Evolutionary conservation across 345 rosid species (phyloP).

Genomic region (Pelargonium nanum): DNA sequence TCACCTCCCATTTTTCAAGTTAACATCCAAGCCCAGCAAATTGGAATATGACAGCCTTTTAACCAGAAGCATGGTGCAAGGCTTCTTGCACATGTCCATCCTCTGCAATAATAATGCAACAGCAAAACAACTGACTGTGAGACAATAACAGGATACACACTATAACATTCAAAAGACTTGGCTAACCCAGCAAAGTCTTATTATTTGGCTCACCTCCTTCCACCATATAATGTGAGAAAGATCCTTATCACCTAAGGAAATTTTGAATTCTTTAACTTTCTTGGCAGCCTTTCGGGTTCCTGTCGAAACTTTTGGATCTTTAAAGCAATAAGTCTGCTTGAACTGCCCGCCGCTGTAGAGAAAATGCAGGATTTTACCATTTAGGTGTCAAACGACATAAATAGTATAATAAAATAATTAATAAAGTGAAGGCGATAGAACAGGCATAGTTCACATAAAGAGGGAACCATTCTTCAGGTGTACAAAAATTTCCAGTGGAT

Average conservation of each 20-base stretch:
- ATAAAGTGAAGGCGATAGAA: too few species aligned
- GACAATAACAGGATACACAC: background rate
- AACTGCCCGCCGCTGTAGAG: conserved; percentile 26
- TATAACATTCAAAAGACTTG: too few species aligned
- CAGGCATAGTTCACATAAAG: too few species aligned
- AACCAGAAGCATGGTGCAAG: conserved; percentile 60
- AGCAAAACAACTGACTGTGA: background rate
- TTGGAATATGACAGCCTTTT: conserved; percentile 64
- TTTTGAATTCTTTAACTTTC: conserved; percentile 35
- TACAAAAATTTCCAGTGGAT: background rate
- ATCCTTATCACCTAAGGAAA: conserved; percentile 48
- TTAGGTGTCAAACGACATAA: too few species aligned
- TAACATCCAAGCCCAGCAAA: conserved; percentile 65
- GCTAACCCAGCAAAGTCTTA: too few species aligned
- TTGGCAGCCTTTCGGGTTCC: conserved; percentile 37
- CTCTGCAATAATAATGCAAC: conserved; percentile 37
- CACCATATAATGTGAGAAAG: conserved; percentile 72
- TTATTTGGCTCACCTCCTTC: conserved; percentile 54
- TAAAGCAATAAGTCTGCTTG: conserved; percentile 32
- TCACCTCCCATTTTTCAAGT: conserved; percentile 75
- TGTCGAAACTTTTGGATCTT: conserved; percentile 34
- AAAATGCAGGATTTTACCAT: conserved; percentile 4
- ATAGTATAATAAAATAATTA: conserved; percentile 1
- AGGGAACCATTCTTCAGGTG: background rate
- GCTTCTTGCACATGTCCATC: conserved; percentile 68